Evolutionary conservation across 306 rosid species (phyloP).

Genomic region (Acacia crassicarpa): DNA sequence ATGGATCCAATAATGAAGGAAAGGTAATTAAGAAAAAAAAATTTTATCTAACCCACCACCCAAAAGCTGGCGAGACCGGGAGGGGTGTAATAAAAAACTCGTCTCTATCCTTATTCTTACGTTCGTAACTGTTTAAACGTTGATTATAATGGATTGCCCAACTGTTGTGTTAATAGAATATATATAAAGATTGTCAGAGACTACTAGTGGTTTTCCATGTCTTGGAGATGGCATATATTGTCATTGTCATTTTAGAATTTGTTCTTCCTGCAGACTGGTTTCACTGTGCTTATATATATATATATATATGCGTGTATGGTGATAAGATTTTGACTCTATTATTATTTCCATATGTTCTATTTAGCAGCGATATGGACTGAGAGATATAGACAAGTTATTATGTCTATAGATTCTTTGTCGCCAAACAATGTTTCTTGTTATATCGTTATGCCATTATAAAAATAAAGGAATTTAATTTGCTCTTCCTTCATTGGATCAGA

Average conservation of each 20-base stretch:
- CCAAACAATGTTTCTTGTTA: neutral
- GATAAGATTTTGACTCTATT: constrained; percentile 22
- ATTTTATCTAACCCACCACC: no score
- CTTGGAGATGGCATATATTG: neutral
- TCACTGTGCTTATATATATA: neutral
- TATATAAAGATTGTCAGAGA: neutral
- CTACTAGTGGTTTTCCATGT: constrained; percentile 21
- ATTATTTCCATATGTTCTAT: neutral
- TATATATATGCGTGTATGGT: no score
- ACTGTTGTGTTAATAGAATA: constrained; percentile 31
- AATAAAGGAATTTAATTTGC: neutral
- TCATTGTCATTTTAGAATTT: constrained; percentile 34
- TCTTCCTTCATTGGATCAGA: neutral
- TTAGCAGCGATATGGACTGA: neutral
- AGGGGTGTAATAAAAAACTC: no score
- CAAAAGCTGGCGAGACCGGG: no score
- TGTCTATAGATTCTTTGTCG: neutral
- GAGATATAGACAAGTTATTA: neutral
- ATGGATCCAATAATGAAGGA: no score
- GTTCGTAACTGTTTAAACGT: constrained; percentile 1
- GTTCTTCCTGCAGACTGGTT: neutral
- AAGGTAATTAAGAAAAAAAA: no score
- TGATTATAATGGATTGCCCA: neutral
- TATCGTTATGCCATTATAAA: neutral
- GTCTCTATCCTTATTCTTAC: neutral